Percentiles rank a stretch among this genome's conserved stretches.
Evolutionary conservation across 1,139 yeast species (phyloP).

Genomic region (Petasospora fabianii): DNA sequence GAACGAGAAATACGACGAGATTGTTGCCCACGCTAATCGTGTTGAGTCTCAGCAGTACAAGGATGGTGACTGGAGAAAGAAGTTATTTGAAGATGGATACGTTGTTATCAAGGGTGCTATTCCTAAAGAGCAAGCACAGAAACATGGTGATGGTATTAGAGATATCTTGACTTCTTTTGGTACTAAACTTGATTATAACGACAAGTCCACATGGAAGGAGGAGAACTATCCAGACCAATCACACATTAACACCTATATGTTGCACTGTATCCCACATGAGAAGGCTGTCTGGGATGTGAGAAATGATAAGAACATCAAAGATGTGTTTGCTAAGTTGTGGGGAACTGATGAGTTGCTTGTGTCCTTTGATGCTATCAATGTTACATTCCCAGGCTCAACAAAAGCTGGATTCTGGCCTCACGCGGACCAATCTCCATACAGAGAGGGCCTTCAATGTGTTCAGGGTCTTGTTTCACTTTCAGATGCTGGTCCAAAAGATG

Average conservation of each 20-base stretch:
- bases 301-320: conserved; percentile 22
- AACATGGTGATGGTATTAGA: conserved; percentile 15
- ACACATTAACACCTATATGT: conserved; percentile 15
- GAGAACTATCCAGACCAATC: conserved; percentile 26
- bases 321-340: conserved; percentile 24
- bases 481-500: conserved; percentile 16
- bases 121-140: conserved; percentile 21
- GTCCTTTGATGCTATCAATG: conserved; percentile 25
- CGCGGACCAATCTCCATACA: conserved; percentile 20
- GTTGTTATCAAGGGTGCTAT: conserved; percentile 27
- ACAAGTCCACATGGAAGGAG: conserved; percentile 26
- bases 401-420: conserved; percentile 25
- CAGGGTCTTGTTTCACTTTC: conserved; percentile 13
- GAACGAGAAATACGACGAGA: no score
- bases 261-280: conserved; percentile 26
- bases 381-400: conserved; percentile 20
- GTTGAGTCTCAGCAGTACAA: no score
- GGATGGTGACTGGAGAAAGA: conserved; percentile 27
- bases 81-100: conserved; percentile 24
- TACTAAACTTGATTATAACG: conserved; percentile 21
- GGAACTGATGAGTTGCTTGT: conserved; percentile 26
- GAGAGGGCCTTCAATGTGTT: conserved; percentile 11
- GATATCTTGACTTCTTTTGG: conserved; percentile 5
- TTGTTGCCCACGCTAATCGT: no score
- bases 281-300: conserved; percentile 28